Percentiles rank a stretch among this genome's conserved stretches.
These are phyloP conservation scores for Lentinula sp. DNA, from an alignment of 768 basidiomycete species.

Conservation along the genomic window DNA sequence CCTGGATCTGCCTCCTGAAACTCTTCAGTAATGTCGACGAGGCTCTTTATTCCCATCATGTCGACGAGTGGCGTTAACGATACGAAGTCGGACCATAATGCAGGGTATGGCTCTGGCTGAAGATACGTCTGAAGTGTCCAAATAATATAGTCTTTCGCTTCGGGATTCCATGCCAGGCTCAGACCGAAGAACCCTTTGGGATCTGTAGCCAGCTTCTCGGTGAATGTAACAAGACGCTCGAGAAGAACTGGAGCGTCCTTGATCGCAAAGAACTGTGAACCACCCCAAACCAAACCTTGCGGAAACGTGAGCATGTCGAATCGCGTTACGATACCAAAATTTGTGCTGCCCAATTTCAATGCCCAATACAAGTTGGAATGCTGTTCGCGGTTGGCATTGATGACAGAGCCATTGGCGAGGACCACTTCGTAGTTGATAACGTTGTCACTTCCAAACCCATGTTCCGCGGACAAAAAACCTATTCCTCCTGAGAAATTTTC, in stretches of 20 bases:
- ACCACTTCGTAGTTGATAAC: slow-evolving; percentile 15
- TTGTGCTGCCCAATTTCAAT: slow-evolving; percentile 16
- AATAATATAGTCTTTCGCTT: slow-evolving; percentile 9
- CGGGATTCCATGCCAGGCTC: slow-evolving; percentile 11
- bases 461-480: slow-evolving; percentile 11
- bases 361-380: slow-evolving; percentile 14
- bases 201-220: slow-evolving; percentile 8
- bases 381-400: slow-evolving; percentile 7
- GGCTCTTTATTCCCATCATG: slow-evolving; percentile 11
- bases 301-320: slow-evolving; percentile 15
- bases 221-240: slow-evolving; percentile 10
- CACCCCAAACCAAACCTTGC: slow-evolving; percentile 12
- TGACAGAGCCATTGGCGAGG: slow-evolving; percentile 11
- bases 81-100: slow-evolving; percentile 9
- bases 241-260: slow-evolving; percentile 10
- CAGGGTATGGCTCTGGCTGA: slow-evolving; percentile 8
- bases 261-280: slow-evolving; percentile 10
- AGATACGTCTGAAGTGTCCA: slow-evolving; percentile 14
- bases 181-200: slow-evolving; percentile 11
- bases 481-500: slow-evolving; percentile 11
- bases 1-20: slow-evolving; percentile 10
- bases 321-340: slow-evolving; percentile 16
- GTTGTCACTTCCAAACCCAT: slow-evolving; percentile 15
- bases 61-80: slow-evolving; percentile 7
- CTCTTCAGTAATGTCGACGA: slow-evolving; percentile 12